phyloP scores from a whole-genome alignment of 768 basidiomycete genomes.

The Leccinum uliginosum region DNA sequence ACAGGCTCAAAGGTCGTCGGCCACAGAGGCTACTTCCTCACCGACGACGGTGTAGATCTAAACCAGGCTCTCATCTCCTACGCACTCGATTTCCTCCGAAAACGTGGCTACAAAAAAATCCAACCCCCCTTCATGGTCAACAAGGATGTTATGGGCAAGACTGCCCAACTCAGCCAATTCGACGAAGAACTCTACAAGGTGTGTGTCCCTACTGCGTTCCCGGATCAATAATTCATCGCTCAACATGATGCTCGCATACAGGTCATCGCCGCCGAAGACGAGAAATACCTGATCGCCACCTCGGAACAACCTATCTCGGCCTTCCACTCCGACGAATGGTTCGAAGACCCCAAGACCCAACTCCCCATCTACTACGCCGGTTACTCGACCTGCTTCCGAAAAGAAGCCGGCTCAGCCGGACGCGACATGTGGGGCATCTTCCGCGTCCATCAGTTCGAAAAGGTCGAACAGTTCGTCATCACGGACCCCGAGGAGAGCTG shows the following conservation, averaged over 20 bases:
- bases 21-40: constrained; percentile 95
- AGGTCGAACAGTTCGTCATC: constrained; percentile 95
- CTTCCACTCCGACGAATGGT: constrained; percentile 95
- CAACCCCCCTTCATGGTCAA: constrained; percentile 99
- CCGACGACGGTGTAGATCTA: constrained; percentile 91
- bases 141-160: constrained; percentile 95
- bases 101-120: constrained; percentile 83
- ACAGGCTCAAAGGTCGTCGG: constrained; percentile 88
- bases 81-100: constrained; percentile 88
- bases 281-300: constrained; percentile 98
- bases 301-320: constrained; percentile 99
- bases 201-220: constrained; percentile 22
- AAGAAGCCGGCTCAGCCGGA: constrained; percentile 96
- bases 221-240: background rate
- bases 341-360: constrained; percentile 86
- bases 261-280: constrained; percentile 88
- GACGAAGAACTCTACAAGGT: constrained; percentile 99
- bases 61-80: constrained; percentile 96
- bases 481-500: constrained; percentile 94
- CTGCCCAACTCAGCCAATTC: constrained; percentile 96
- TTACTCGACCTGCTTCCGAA: constrained; percentile 96
- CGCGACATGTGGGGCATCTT: constrained; percentile 99
- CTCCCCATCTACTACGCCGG: constrained; percentile 90
- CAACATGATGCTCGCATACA: constrained; percentile 18
- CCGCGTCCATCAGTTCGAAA: constrained; percentile 99